Base-by-base conservation (phyloP, 2,329 filamentous ascomycete species). In the Erysiphe neolycopersici region DNA sequence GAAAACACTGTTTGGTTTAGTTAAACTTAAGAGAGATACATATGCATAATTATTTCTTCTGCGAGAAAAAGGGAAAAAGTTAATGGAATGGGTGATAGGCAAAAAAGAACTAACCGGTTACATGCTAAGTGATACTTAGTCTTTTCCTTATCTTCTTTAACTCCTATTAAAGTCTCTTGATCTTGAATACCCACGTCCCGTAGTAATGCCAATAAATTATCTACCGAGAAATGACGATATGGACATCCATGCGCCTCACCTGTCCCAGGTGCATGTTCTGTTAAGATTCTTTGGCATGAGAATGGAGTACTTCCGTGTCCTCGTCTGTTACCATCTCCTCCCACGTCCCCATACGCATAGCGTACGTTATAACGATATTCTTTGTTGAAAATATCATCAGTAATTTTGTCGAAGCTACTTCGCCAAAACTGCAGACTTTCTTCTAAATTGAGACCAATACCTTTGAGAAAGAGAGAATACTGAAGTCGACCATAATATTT, bases 181-280 rank as follows among this genome's bases (percentile, higher is more conserved):
- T 95, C 87, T 30, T 66, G 71, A 0, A 98, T 73, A 0, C 87
- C 89, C 40, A 81, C 79, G 14, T 69, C 64, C 56, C 91, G 78
- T 38, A 93, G 65, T 50, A 95, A 61, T 0, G 70, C 60, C 22
- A 77, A 71, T 35, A 98, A 67, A 52, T 95, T 98, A 48, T 98
- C 89, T 42, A 79, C 61, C 47, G 74, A 79, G 58, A 93, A 95
- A 56, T 94, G 87, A 29, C 89, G 69, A 58, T 95, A 98, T 0
- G 89, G 89, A 56, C 89, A 98, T n/a, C 89, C 89, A 58, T 98
- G 87, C 0, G 77, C 71, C 60, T 98, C 85, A 2, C 85, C 85
- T 0, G 80, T 72, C 0, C 84, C 80, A 0, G 87, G 85, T 0
- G 82, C 74, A 47, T 85, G 77, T 56, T 98, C 89, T 0, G 76